phyloP scores from a whole-genome alignment of 352 stramenopile genomes.

The Phytophthora macrochlamydospora region DNA sequence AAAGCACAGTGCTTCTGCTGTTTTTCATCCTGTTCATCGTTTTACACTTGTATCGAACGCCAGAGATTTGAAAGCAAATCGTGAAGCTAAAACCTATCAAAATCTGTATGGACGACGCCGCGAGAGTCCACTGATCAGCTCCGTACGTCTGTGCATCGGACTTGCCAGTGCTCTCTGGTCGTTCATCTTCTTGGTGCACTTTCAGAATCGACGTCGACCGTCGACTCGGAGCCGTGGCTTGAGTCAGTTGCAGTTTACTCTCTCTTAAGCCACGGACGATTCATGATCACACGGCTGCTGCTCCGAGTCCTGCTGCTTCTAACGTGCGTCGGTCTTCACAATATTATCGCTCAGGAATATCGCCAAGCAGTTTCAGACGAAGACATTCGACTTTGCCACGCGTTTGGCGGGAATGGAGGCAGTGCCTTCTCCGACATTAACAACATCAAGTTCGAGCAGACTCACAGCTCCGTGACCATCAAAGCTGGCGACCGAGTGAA shows the following conservation, averaged over 20 bases:
- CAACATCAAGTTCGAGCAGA: conserved; percentile 23
- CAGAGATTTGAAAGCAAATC: neutral
- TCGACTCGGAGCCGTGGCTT: no score
- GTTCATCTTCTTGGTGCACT: no score
- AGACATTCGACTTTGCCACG: conserved; percentile 33
- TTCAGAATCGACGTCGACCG: no score
- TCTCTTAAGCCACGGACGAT: neutral
- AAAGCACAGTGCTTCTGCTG: no score
- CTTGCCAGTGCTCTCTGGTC: neutral
- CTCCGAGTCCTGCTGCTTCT: conserved; percentile 22
- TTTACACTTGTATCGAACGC: neutral
- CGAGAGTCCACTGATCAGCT: neutral
- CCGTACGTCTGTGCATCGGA: neutral
- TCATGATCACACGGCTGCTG: conserved; percentile 10
- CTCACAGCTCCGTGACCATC: conserved; percentile 24
- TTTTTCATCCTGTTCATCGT: neutral
- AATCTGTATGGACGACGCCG: no score
- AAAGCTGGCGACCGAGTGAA: conserved; percentile 20
- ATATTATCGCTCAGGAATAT: neutral
- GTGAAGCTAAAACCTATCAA: neutral
- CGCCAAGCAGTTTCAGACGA: conserved; percentile 18
- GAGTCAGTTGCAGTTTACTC: no score
- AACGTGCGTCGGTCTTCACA: conserved; percentile 7
- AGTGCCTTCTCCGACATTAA: conserved; percentile 38
- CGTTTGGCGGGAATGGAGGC: conserved; percentile 26